Evolutionary conservation across 768 basidiomycete species (phyloP).

Genomic region (Macrolepiota albuminosa): DNA sequence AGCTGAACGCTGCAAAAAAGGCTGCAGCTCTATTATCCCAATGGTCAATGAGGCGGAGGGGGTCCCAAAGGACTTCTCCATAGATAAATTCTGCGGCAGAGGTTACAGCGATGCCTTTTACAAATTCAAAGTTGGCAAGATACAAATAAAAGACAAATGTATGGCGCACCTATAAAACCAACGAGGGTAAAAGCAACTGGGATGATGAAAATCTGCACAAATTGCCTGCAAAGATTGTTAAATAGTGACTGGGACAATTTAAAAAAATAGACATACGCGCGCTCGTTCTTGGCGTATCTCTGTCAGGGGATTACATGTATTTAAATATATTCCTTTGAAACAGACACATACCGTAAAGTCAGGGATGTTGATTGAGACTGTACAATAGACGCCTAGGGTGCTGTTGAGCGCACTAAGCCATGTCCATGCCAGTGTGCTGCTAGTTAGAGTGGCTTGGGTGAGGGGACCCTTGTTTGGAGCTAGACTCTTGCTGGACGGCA

Average conservation of each 20-base stretch:
- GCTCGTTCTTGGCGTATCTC: conserved; percentile 70
- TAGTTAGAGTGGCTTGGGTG: conserved; percentile 30
- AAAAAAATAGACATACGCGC: conserved; percentile 38
- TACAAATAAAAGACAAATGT: background rate
- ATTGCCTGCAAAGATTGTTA: conserved; percentile 43
- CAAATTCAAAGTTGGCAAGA: background rate
- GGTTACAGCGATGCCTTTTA: conserved; percentile 68
- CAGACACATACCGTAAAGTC: conserved; percentile 59
- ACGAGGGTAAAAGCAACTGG: conserved; percentile 72
- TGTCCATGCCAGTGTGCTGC: conserved; percentile 59
- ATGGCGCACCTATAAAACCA: conserved; percentile 54
- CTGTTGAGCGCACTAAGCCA: conserved; percentile 78
- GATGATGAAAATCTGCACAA: conserved; percentile 70
- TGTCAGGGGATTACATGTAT: conserved; percentile 15
- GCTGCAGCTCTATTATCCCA: conserved; percentile 86
- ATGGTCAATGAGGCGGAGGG: conserved; percentile 64
- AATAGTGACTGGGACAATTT: background rate
- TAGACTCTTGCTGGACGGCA: conserved; percentile 55
- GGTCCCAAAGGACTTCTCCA: conserved; percentile 67
- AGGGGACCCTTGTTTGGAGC: conserved; percentile 39
- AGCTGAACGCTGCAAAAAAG: conserved; percentile 78
- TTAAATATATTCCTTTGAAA: background rate
- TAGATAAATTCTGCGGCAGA: conserved; percentile 71
- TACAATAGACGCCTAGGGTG: conserved; percentile 69
- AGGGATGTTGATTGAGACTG: conserved; percentile 74